Evolutionary conservation across 2,329 filamentous ascomycete species (phyloP).

Genomic region (Penicillium sumatraense): DNA sequence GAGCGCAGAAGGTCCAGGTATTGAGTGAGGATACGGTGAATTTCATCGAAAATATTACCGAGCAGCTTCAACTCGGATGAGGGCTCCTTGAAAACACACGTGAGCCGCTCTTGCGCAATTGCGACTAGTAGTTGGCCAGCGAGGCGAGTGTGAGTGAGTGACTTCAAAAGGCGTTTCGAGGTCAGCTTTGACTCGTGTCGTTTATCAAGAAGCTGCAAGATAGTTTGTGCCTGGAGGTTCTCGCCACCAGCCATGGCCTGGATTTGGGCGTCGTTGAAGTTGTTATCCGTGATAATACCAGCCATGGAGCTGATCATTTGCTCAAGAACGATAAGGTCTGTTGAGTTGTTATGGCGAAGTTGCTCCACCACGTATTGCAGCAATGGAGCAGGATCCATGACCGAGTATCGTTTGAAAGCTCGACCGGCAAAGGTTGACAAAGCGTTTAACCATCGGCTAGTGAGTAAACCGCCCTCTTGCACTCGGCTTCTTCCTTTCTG

Average conservation of each 20-base stretch:
- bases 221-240: constrained; percentile 75
- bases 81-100: constrained; percentile 78
- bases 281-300: constrained; percentile 82
- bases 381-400: constrained; percentile 82
- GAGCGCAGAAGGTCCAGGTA: constrained; percentile 87
- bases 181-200: constrained; percentile 76
- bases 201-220: constrained; percentile 79
- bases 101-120: constrained; percentile 85
- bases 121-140: constrained; percentile 84
- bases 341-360: constrained; percentile 79
- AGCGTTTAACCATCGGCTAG: constrained; percentile 89
- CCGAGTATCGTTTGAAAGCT: constrained; percentile 82
- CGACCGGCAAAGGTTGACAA: constrained; percentile 89
- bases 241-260: constrained; percentile 87
- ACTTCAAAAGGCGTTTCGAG: constrained; percentile 77
- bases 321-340: constrained; percentile 87
- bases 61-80: constrained; percentile 86
- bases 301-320: constrained; percentile 93
- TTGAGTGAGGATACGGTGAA: constrained; percentile 81
- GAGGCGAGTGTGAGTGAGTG: constrained; percentile 76
- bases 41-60: constrained; percentile 86
- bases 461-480: constrained; percentile 71
- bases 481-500: constrained; percentile 62
- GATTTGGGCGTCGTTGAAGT: constrained; percentile 87
- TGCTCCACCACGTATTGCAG: constrained; percentile 89